Evolutionary conservation across 1,284 basidiomycete species (phyloP), one percentile per base, ranked within the genome.

Genomic region (Papiliotrema flavescens): DNA sequence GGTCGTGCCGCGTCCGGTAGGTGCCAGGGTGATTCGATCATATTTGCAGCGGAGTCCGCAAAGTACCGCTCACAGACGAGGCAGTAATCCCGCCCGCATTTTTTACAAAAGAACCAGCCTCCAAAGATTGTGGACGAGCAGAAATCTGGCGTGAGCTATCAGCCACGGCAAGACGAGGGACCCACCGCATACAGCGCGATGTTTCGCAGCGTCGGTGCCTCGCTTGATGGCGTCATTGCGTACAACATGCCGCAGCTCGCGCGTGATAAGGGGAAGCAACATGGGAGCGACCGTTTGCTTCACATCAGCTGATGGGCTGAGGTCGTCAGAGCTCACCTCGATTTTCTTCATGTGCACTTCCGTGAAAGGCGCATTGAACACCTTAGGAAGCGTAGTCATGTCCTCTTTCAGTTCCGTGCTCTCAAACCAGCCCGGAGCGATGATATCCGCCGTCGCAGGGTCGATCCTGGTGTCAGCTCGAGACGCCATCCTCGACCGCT

Each of bases 121-220:
- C 87, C 87, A 73, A 96, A 95, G 56, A 97, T 85, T 15, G 90
- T 91, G 3, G 90, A 92, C 78, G 89, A 87, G 73, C 94, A 97
- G 2, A 88, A 90, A 75, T 97, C 91, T 91, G 66, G 40, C 43
- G 50, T 8, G 34, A 54, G 53, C 40, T 40, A 13, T 47, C 34
- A 47, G 45, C 32, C 3, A 35, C n/a, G 43, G 51, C 22, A 43
- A 60, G 26, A 54, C 35, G 11, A 49, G 64, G 35, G 15, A 78
- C 85, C 61, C 70, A 90, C 89, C 90, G 70, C 89, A 95, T 40
- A 86, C 90, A 15, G 85, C 85, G 37, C 90, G 84, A 54, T 88
- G 84, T 56, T 88, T 60, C 2, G 70, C 87, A 40, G 84, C 84
- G 67, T 92, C 89, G 44, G 86, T 79, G 4, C 84, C 83, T 40